Conservation (phyloP, 352 stramenopile species). For the Globisporangium cylindrosporum region DNA sequence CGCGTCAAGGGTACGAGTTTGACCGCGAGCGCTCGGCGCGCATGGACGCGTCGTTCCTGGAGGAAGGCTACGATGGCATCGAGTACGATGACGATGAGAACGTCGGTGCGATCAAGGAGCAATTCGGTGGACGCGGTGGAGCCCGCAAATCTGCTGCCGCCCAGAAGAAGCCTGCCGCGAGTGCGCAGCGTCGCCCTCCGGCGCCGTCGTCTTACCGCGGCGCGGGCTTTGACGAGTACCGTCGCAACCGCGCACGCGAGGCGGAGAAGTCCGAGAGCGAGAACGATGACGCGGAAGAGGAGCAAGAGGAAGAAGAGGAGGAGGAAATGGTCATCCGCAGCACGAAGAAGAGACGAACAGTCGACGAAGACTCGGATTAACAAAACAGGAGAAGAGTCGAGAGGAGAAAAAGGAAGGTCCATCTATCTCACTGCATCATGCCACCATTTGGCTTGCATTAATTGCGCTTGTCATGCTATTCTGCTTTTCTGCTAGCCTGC, state of each 20-base stretch:
- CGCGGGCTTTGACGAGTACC: slow-evolving; percentile 82
- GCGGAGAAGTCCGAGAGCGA: slow-evolving; percentile 74
- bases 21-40: slow-evolving; percentile 68
- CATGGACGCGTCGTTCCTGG: slow-evolving; percentile 83
- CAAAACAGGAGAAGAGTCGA: background rate
- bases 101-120: slow-evolving; percentile 82
- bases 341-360: slow-evolving; percentile 78
- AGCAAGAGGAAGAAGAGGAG: slow-evolving; percentile 73
- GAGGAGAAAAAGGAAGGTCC: background rate
- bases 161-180: slow-evolving; percentile 27
- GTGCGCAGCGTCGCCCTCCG: slow-evolving; percentile 28
- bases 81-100: slow-evolving; percentile 86
- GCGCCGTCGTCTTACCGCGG: slow-evolving; percentile 39
- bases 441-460: background rate
- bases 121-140: slow-evolving; percentile 59
- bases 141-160: slow-evolving; percentile 35
- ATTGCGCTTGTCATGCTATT: background rate
- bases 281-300: slow-evolving; percentile 52
- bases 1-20: slow-evolving; percentile 75
- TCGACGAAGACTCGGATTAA: slow-evolving; percentile 84
- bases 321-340: slow-evolving; percentile 70
- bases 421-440: background rate
- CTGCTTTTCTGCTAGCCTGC: background rate
- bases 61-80: slow-evolving; percentile 70
- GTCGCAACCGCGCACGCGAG: slow-evolving; percentile 45